Evolutionary conservation across 1,139 yeast species (phyloP), one percentile per base, ranked within the genome.

Genomic region (Meyerozyma smithsonii): DNA sequence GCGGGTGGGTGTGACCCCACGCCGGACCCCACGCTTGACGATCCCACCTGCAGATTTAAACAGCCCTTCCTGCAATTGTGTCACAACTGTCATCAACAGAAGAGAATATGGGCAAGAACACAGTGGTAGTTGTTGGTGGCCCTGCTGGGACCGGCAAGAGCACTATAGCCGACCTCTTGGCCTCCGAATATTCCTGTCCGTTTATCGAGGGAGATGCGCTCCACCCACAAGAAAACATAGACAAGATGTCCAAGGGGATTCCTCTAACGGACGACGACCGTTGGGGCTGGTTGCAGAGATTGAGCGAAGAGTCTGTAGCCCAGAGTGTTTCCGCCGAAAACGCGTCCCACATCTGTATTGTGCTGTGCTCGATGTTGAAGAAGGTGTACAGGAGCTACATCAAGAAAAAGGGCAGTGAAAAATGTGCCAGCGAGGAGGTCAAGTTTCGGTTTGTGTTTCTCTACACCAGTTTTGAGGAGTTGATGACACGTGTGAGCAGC

Each of bases 111-210:
- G n/a, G n/a, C n/a, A n/a, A n/a, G n/a, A 30, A 18, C 14, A 30
- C 34, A 17, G 66, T 70, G 4, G 59, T 69, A 24, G 70, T 72
- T 8, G 74, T 71, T 14, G 96, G 94, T 2, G 98, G 98, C 0
- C 96, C 97, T 2, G 89, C 96, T 0, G 97, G 97, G 10, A 84
- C 95, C 3, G 97, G 97, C 2, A 90, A 90, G 59, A 74, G 94
- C 24, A 86, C 96, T 1, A 74, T 85, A 21, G 95, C 88, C 0
- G 62, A 63, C n/a, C 53, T 61, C 16, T 56, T 90, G 26, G 59
- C 84, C 1, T 44, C 59, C 16, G 51, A 59, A 28, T 65, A 72
- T 35, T 50, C 61, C 2, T 72, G 83, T 42, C 73, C 79, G 2
- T 87, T 78, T 52, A 62, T 89, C 12, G 98, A 92, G 58, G 98